phyloP scores from a whole-genome alignment of 1,139 yeast genomes.

The Hansenula sp. region DNA sequence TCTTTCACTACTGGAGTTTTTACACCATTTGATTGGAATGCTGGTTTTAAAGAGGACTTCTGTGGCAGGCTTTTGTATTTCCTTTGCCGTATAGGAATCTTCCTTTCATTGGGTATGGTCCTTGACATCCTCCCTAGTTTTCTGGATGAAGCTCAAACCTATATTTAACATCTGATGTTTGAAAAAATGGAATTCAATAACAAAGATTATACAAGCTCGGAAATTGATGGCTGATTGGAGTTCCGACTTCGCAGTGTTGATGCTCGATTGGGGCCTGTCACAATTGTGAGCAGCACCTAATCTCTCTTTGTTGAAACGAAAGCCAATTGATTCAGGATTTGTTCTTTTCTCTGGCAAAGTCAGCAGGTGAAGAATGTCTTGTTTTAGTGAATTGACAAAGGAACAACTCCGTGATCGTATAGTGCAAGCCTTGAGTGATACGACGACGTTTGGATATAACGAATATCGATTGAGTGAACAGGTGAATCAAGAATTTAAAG shows the following conservation, averaged over 20 bases:
- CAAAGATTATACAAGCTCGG: too few species aligned
- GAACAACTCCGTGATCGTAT: not conserved
- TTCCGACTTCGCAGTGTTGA: too few species aligned
- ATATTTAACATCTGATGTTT: too few species aligned
- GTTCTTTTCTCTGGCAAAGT: not conserved
- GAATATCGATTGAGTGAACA: slow-evolving; percentile 13
- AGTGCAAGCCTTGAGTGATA: slow-evolving; percentile 9
- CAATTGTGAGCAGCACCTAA: too few species aligned
- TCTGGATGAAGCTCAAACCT: too few species aligned
- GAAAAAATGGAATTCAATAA: too few species aligned
- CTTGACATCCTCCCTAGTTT: too few species aligned
- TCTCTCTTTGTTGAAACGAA: too few species aligned
- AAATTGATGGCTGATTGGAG: too few species aligned
- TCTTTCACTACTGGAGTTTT: slow-evolving; percentile 9
- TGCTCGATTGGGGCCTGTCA: too few species aligned
- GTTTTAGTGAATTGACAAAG: not conserved
- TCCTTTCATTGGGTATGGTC: not conserved
- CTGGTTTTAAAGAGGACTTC: not conserved
- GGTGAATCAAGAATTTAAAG: slow-evolving; percentile 1
- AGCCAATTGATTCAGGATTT: too few species aligned
- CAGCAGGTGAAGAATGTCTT: too few species aligned
- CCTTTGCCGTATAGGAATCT: not conserved
- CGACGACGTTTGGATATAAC: slow-evolving; percentile 18
- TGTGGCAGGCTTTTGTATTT: not conserved
- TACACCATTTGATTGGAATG: not conserved